Base-by-base conservation (phyloP, 768 basidiomycete species). In the Lentinula edodes region DNA sequence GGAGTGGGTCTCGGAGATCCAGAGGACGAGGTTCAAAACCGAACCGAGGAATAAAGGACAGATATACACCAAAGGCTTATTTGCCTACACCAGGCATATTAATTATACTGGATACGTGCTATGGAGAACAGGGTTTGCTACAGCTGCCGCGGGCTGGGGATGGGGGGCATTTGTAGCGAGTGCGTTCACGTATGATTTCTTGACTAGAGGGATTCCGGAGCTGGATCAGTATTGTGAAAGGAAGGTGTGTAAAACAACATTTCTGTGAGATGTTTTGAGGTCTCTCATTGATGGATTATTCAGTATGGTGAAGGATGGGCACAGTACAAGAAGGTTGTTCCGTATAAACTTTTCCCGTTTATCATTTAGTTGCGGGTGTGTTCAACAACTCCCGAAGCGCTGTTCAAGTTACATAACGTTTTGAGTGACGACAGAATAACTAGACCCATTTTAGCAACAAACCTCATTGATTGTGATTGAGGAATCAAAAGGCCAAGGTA, bases 21-120 rank as follows among this genome's bases (percentile, higher is more conserved):
- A 64, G 45, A 63, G 69, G 39, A 67, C 65, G 48, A 55, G 36
- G n/a, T 71, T 71, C 52, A 71, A 70, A 61, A 65, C 65, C 42
- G 62, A 70, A 57, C 62, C 59, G 8, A 63, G 51, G 58, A 71
- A 71, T 12, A 66, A 42, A 42, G 60, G 60, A 10, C 28, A 55
- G n/a, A n/a, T 55, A 15, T 48, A 39, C 60, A 52, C 34, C 36
- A 18, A 23, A 16, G 60, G 60, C 13, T 18, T 61, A 18, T 56
- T 56, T 20, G 36, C 38, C 13, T 56, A 35, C 23, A 38, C 48
- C n/a, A 45, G 58, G 32, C 58, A 59, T 50, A n/a, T 51, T 9
- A 59, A 59, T 51, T 48, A 59, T 12, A 23, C 28, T 2, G 58
- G 58, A 34, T 48, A 59, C 28, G 32, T 51, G 3, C 15, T 46